Percentiles rank a stretch among this genome's conserved stretches.
Conservation (phyloP, 768 basidiomycete species). For the Pulveroboletus sp. region DNA sequence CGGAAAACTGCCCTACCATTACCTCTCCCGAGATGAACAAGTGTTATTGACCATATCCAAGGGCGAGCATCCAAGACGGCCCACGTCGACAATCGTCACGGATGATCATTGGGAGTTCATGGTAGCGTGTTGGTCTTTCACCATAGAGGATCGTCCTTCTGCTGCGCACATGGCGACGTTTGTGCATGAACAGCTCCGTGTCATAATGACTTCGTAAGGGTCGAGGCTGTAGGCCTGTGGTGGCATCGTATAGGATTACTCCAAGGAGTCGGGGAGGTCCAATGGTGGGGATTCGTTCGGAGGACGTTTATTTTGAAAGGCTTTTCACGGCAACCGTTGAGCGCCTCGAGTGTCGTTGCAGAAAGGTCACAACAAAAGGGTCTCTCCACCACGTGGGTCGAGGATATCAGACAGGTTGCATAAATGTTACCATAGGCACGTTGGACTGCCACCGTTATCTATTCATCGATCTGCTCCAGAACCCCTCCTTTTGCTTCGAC, state of each 20-base stretch:
- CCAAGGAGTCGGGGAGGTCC: too few relatives aligned
- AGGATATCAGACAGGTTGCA: too few relatives aligned
- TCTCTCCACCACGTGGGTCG: too few relatives aligned
- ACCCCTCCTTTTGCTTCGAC: too few relatives aligned
- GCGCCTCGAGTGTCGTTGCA: too few relatives aligned
- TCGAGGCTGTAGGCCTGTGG: neutral
- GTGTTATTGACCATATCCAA: slow-evolving; percentile 19
- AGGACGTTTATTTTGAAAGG: too few relatives aligned
- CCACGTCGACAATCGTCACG: slow-evolving; percentile 3
- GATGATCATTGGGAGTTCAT: slow-evolving; percentile 26
- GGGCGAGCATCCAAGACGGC: slow-evolving; percentile 13
- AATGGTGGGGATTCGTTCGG: too few relatives aligned
- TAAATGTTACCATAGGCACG: too few relatives aligned
- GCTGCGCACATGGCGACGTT: slow-evolving; percentile 26
- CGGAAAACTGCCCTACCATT: slow-evolving; percentile 22
- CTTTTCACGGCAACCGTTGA: too few relatives aligned
- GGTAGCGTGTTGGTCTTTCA: slow-evolving; percentile 27
- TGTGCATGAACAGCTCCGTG: slow-evolving; percentile 13
- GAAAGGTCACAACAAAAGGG: too few relatives aligned
- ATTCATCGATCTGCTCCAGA: too few relatives aligned
- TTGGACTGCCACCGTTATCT: too few relatives aligned
- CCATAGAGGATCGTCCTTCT: slow-evolving; percentile 30
- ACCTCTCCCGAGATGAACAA: slow-evolving; percentile 15
- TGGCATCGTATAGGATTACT: neutral
- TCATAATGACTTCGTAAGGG: neutral